Percentiles rank a stretch among this genome's conserved stretches.
phyloP scores from a whole-genome alignment of 192 early-diverging fungal species.

The Coemansia sp. region DNA sequence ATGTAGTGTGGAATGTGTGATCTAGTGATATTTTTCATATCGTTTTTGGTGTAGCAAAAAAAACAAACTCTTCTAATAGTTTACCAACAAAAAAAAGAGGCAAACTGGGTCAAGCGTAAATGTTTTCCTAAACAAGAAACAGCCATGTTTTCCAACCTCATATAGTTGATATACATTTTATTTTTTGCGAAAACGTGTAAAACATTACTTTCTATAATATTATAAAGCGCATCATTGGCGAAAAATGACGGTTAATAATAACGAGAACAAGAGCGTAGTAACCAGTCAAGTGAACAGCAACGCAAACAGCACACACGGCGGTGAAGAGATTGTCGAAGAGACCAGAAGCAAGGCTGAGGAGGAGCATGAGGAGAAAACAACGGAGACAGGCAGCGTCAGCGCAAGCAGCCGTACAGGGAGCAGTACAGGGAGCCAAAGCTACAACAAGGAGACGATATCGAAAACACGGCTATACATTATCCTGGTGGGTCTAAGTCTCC shows the following conservation, averaged over 20 bases:
- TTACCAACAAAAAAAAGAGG: not conserved
- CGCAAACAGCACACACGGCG: not conserved
- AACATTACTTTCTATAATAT: slow-evolving; percentile 9
- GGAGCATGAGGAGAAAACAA: slow-evolving; percentile 3
- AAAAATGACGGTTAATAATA: not conserved
- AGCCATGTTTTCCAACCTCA: not conserved
- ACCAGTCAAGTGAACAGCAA: not conserved
- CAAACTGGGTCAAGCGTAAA: not conserved
- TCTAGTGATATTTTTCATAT: not conserved
- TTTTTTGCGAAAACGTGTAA: not conserved
- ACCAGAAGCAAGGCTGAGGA: not conserved
- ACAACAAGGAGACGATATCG: slow-evolving; percentile 26
- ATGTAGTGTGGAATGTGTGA: not conserved
- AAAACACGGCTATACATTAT: slow-evolving; percentile 18
- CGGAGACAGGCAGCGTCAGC: slow-evolving; percentile 6
- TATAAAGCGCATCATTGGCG: not conserved
- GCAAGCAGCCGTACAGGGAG: too few relatives aligned
- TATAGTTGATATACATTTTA: not conserved
- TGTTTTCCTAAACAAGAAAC: too few relatives aligned
- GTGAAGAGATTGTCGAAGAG: not conserved
- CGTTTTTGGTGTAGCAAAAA: not conserved
- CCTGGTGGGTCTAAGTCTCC: slow-evolving; percentile 33
- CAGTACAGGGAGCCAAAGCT: slow-evolving; percentile 22
- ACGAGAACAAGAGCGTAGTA: not conserved
- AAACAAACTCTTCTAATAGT: not conserved